Percentiles rank a stretch among this genome's conserved stretches.
These are phyloP conservation scores for Corchorus capsularis DNA, from an alignment of 345 rosid species.

Conservation along the genomic window DNA sequence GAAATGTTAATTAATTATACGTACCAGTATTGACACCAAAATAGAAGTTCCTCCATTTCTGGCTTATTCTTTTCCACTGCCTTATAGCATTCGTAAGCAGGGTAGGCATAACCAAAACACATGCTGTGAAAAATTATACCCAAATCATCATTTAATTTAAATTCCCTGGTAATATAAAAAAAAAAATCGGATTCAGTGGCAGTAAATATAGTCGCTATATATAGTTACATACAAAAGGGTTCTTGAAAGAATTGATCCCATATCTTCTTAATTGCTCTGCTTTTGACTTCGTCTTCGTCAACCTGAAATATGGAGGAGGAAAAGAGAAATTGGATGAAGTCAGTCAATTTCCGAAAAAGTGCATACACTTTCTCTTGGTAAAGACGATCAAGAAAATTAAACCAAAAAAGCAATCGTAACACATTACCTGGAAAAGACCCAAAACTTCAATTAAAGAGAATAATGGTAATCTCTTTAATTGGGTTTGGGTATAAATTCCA, in stretches of 20 bases:
- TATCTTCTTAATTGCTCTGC: conserved; percentile 27
- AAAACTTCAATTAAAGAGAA: neutral
- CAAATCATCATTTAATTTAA: too few relatives aligned
- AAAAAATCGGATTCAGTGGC: neutral
- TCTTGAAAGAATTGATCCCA: conserved; percentile 43
- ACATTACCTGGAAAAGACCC: neutral
- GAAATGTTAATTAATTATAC: neutral
- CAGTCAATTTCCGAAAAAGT: neutral
- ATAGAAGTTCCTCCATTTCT: conserved; percentile 34
- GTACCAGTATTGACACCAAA: conserved; percentile 66
- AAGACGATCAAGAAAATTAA: neutral
- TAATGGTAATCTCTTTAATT: neutral
- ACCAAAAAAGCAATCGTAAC: neutral
- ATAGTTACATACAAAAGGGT: conserved; percentile 35
- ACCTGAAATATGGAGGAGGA: neutral
- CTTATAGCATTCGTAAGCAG: conserved; percentile 57
- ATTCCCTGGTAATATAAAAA: neutral
- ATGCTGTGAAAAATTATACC: conserved; percentile 29
- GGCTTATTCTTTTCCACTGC: conserved; percentile 33
- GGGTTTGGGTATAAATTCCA: neutral
- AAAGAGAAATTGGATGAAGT: neutral
- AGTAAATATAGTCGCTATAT: neutral
- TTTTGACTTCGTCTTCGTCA: neutral
- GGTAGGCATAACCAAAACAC: conserved; percentile 55
- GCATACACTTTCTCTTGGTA: neutral